Conservation (phyloP, 2,329 filamentous ascomycete species). For the Neonectria sp. region DNA sequence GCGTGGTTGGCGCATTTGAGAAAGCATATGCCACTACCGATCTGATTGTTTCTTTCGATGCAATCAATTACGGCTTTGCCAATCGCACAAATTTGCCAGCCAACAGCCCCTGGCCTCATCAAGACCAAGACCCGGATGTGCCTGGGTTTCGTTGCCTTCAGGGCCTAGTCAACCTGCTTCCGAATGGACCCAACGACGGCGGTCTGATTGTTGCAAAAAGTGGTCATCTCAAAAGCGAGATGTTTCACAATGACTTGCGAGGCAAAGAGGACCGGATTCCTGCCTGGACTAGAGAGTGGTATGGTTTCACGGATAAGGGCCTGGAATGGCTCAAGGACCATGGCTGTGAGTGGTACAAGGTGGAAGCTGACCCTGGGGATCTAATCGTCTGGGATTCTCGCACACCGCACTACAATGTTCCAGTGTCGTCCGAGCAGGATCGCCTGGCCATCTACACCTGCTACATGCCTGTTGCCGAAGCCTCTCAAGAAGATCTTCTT, state of each 20-base stretch:
- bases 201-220: conserved; percentile 52
- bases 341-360: conserved; percentile 53
- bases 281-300: conserved; percentile 52
- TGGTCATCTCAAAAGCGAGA: conserved; percentile 41
- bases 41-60: conserved; percentile 63
- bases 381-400: conserved; percentile 59
- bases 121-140: conserved; percentile 42
- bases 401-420: conserved; percentile 60
- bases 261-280: conserved; percentile 54
- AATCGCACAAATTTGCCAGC: conserved; percentile 52
- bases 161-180: conserved; percentile 62
- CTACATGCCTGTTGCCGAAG: conserved; percentile 40
- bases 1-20: conserved; percentile 62
- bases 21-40: conserved; percentile 62
- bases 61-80: conserved; percentile 57
- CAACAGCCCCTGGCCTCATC: conserved; percentile 43
- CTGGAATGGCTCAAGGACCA: conserved; percentile 55
- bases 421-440: conserved; percentile 55
- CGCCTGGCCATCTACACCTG: conserved; percentile 52
- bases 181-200: conserved; percentile 53
- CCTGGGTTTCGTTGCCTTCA: conserved; percentile 66
- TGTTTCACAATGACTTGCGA: conserved; percentile 54
- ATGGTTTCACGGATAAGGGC: conserved; percentile 54
- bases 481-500: conserved; percentile 53
- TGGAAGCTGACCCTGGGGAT: conserved; percentile 60